Evolutionary conservation across 1,284 basidiomycete species (phyloP).

Genomic region (Trichosporon faecale): DNA sequence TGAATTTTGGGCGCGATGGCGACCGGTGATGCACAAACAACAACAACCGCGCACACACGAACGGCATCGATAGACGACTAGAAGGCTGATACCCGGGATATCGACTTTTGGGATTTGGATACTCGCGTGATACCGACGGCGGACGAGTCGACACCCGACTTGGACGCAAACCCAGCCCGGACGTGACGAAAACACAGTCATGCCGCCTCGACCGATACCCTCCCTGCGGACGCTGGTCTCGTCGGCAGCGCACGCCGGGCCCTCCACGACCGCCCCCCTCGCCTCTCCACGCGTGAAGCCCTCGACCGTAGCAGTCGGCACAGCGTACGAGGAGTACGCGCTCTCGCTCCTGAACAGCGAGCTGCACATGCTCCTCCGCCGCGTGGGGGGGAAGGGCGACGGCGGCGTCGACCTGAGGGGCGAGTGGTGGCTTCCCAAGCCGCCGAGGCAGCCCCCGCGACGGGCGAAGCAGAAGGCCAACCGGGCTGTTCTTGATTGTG

Average conservation of each 20-base stretch:
- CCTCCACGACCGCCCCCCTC: not conserved
- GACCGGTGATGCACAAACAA: too few species aligned
- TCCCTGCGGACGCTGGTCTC: not conserved
- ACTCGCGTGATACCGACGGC: too few species aligned
- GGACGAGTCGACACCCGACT: not conserved
- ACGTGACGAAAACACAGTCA: not conserved
- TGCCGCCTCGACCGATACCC: not conserved
- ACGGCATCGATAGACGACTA: too few species aligned
- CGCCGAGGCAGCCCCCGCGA: not conserved
- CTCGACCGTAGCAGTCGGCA: conserved; percentile 62
- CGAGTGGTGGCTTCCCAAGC: conserved; percentile 81
- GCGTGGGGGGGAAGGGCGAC: conserved; percentile 74
- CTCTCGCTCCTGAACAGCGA: conserved; percentile 61
- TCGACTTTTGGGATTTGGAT: too few species aligned
- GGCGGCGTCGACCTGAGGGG: conserved; percentile 84
- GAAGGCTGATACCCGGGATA: too few species aligned
- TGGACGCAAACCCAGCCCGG: not conserved
- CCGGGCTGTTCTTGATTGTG: too few species aligned
- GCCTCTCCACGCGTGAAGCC: not conserved
- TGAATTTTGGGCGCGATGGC: too few species aligned
- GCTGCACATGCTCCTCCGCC: conserved; percentile 70
- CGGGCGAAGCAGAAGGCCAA: not conserved
- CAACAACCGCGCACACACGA: too few species aligned
- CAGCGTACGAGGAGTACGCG: conserved; percentile 70
- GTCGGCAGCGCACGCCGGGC: not conserved